Evolutionary conservation across 2,329 filamentous ascomycete genomes (phyloP), one percentile per base, ranked within the genome.

Genomic region (Fusarium torulosum): DNA sequence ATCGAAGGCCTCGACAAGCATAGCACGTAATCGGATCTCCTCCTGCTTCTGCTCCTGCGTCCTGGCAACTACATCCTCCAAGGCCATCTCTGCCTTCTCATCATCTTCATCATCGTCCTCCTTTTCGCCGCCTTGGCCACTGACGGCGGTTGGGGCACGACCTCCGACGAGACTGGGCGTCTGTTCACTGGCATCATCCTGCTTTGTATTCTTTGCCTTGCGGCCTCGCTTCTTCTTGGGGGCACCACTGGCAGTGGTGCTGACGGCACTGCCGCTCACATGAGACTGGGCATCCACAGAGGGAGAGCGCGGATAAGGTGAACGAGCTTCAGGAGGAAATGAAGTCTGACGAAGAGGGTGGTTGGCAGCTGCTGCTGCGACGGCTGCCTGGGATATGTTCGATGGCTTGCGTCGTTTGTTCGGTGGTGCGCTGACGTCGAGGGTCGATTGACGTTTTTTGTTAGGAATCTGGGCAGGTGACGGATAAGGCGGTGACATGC

Each of bases 311-410:
- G 83, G 83, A 40, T 84, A 85, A 0, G 86, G 84, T 4, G 86
- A 88, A 21, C 82, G 78, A 33, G 78, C 79, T 53, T 87, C 90
- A 25, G 91, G 91, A 0, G 91, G 91, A 74, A 94, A 96, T 0
- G 91, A 93, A 6, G 93, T 94, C 74, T 94, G 91, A 38, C 92
- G 91, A 3, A 96, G 86, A 2, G 90, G 91, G 67, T 93, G 91
- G 0, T 85, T 82, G 4, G 59, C 68, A 19, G 86, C 82, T 2
- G 60, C 61, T 21, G 86, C 81, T 4, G 86, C 86, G 17, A 75
- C 70, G 9, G 86, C 87, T 10, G 84, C 78, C 25, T 84, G 80
- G 5, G 89, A 89, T 67, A 88, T 81, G 64, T 79, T 85, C 14
- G 90, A 93, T 7, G 89, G 84, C 75, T 94, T 94, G 74, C 91